These are phyloP conservation scores for Sambucus nigra DNA, from an alignment of 129 eudicot species.

Conservation along the genomic window DNA sequence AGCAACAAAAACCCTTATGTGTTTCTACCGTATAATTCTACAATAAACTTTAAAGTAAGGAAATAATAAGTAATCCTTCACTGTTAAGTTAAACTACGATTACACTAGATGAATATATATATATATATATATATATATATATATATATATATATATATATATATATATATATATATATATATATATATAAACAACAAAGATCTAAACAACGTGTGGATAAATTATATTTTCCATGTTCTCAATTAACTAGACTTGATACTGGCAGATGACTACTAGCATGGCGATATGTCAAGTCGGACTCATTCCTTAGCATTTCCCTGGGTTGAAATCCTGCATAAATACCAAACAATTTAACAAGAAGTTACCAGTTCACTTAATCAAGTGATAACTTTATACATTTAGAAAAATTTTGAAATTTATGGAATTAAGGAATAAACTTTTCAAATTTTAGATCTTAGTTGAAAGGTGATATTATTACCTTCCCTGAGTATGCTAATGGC, in stretches of 20 bases:
- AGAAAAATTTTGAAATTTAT: neutral
- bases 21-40: no score
- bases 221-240: no score
- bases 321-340: neutral
- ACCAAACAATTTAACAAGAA: neutral
- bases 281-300: slow-evolving; percentile 4
- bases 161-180: no score
- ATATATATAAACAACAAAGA: no score
- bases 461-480: neutral
- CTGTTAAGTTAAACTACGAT: no score
- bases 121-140: no score
- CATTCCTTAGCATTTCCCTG: neutral
- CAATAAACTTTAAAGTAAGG: no score
- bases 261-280: slow-evolving; percentile 4
- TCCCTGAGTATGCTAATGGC: neutral
- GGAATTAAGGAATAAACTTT: no score
- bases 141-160: no score
- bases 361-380: neutral
- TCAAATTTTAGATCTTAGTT: neutral
- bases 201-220: neutral
- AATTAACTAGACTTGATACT: neutral
- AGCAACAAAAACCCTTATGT: no score
- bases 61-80: no score
- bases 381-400: neutral
- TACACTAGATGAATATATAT: no score